These are phyloP conservation scores for Rubia peregrina DNA, from an alignment of 305 asterid species.

Conservation along the genomic window DNA sequence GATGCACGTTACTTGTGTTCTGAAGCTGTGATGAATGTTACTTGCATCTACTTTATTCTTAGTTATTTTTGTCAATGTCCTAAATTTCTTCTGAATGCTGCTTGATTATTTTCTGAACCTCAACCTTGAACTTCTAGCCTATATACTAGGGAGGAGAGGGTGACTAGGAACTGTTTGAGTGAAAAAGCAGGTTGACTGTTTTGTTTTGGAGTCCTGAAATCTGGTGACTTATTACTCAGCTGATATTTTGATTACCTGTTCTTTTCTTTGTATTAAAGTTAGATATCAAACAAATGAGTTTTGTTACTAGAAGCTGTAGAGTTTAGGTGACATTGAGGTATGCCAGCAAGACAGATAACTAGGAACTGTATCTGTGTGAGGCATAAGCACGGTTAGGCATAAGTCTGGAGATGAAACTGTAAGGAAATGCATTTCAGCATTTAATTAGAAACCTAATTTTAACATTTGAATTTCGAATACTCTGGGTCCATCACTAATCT, in stretches of 20 bases:
- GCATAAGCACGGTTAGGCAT: background rate
- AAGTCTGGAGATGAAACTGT: background rate
- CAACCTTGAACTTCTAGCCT: background rate
- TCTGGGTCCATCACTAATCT: background rate
- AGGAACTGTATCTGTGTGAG: background rate
- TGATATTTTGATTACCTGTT: background rate
- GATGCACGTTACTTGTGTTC: background rate
- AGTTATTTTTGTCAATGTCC: background rate
- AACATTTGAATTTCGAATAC: background rate
- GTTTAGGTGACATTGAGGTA: slow-evolving; percentile 1
- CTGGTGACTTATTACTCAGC: background rate
- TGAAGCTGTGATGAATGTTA: background rate
- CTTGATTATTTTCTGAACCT: background rate
- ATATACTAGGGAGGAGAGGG: background rate
- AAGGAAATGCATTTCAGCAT: background rate
- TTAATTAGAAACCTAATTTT: background rate
- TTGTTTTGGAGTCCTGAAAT: background rate
- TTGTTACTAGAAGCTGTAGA: background rate
- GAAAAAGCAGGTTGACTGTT: background rate
- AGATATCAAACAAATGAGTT: background rate
- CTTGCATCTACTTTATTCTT: background rate
- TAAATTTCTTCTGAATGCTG: background rate
- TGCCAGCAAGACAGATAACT: background rate
- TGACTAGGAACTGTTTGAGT: background rate
- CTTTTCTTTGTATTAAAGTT: background rate